Evolutionary conservation across 1,139 yeast genomes (phyloP), one percentile per base, ranked within the genome.

Genomic region (Scheffersomyces insectosa): DNA sequence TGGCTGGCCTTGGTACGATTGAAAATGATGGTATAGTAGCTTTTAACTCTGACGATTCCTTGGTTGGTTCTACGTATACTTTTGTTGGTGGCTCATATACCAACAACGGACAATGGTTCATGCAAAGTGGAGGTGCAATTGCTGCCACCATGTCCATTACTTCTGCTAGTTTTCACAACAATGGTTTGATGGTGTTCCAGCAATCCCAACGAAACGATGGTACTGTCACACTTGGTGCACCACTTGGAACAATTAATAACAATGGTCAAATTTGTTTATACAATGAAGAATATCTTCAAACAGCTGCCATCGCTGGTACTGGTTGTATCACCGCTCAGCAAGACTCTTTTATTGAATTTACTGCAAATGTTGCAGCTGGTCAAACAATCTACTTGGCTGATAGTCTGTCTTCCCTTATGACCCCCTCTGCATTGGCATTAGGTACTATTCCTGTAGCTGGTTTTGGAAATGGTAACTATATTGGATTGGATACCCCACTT

Each of bases 391-490:
- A 50, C 45, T 49, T 55, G 37, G 38, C 47, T 5, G 35, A 44
- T 16, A 12, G 47, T 0, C 5, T 42, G 11, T 51, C 60, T 9
- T 29, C 43, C 7, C 25, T 57, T 9, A 51, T 52, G 25, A 42
- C 42, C 16, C 53, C 52, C 10, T 35, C 57, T 36, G 46, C 55
- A 33, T 43, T 53, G 10, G 28, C 50, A 4, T 60, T n/a, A 31
- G 34, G 51, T 37, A 54, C 62, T 9, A 59, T 52, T 49, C 49
- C 43, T 5, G 65, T 66, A 36, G 54, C 53, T 13, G 70, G 70
- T 11, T 66, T 58, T 45, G 71, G 71, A 38, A 49, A 51, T 41
- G 64, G 64, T 10, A 66, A 63, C 41, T 43, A 50, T 11, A 53
- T 65, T 41, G 63, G 65, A 33, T 40, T 63, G 31, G 51, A 49